Evolutionary conservation across 306 rosid genomes (phyloP).

Genomic region (Cyamopsis tetragonoloba): DNA sequence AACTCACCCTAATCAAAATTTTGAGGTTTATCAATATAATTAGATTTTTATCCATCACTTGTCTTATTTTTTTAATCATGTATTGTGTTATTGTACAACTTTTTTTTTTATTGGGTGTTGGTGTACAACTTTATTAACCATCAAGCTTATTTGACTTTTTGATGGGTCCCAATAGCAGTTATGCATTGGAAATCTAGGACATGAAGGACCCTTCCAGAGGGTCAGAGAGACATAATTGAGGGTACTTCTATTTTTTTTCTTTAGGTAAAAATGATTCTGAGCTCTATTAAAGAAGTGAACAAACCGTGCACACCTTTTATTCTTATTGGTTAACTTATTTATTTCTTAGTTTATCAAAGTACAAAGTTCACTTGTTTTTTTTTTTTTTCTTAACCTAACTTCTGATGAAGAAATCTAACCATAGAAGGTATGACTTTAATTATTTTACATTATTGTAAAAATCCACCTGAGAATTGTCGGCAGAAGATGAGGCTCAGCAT

Average conservation of each 20-base stretch:
- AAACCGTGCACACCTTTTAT: not conserved
- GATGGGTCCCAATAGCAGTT: conserved; percentile 15
- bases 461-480: conserved; percentile 26
- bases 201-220: conserved; percentile 4
- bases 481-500: not conserved
- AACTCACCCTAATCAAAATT: too few relatives aligned
- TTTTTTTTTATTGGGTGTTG: not conserved
- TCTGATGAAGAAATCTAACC: conserved; percentile 20
- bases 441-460: conserved; percentile 3
- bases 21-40: too few relatives aligned
- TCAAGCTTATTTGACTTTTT: not conserved
- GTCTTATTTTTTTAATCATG: not conserved
- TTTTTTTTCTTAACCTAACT: not conserved
- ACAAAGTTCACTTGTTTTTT: not conserved
- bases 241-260: not conserved
- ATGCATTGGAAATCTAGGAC: conserved; percentile 11
- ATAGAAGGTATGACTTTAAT: conserved; percentile 19
- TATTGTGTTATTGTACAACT: not conserved
- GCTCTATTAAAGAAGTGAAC: conserved; percentile 16
- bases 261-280: conserved; percentile 1
- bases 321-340: too few relatives aligned
- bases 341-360: conserved; percentile 2
- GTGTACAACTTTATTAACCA: not conserved
- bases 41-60: too few relatives aligned
- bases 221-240: conserved; percentile 7